Evolutionary conservation across 805 yeast genomes (phyloP).

Genomic region (Candida tammaniensis): DNA sequence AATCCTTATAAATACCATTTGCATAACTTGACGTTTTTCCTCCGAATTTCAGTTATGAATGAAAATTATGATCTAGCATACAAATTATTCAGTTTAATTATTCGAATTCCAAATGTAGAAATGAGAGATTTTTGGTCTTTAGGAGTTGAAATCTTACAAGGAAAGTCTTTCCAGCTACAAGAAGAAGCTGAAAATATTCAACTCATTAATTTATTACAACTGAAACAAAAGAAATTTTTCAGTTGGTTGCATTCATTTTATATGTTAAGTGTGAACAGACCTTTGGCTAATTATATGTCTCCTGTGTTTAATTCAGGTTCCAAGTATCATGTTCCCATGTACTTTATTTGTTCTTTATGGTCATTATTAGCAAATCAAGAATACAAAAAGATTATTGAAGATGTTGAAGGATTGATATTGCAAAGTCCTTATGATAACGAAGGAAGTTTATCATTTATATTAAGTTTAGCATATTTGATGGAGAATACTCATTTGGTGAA

Average conservation of each 20-base stretch:
- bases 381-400: constrained; percentile 30
- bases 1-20: constrained; percentile 23
- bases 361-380: constrained; percentile 34
- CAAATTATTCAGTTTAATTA: constrained; percentile 46
- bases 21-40: constrained; percentile 36
- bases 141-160: constrained; percentile 53
- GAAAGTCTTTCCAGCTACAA: constrained; percentile 2
- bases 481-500: constrained; percentile 20
- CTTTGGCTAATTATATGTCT: constrained; percentile 18
- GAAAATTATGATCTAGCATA: constrained; percentile 57
- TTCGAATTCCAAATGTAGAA: constrained; percentile 50
- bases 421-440: constrained; percentile 43
- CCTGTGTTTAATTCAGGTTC: constrained; percentile 43
- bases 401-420: constrained; percentile 34
- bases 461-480: constrained; percentile 26
- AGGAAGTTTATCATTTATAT: constrained; percentile 38
- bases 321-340: constrained; percentile 38
- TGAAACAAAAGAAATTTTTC: constrained; percentile 26
- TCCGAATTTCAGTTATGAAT: constrained; percentile 48
- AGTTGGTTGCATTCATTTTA: constrained; percentile 35
- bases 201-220: constrained; percentile 2
- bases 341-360: constrained; percentile 43
- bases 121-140: constrained; percentile 60
- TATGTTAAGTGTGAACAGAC: constrained; percentile 13
- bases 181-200: not conserved